Evolutionary conservation across 2,329 filamentous ascomycete species (phyloP), one percentile per base, ranked within the genome.

Genomic region (Teratosphaeria gauchensis): DNA sequence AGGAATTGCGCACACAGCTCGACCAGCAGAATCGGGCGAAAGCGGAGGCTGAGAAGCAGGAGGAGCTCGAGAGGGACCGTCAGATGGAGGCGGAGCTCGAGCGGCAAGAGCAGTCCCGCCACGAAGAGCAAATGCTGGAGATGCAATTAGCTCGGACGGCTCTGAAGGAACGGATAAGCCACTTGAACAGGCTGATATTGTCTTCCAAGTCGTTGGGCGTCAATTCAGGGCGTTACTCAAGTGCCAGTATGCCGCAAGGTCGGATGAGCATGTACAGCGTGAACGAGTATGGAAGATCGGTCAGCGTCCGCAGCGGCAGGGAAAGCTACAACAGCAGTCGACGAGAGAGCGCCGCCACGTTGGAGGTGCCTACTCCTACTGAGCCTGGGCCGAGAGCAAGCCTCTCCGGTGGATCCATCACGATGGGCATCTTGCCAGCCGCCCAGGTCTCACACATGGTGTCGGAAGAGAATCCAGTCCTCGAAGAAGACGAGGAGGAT

Each of bases 81-180:
- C 72, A 67, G 65, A 85, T 80, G 48, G 80, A 86, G 19, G 86
- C 94, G 71, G 84, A 87, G 66, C 63, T 77, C 28, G 90, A 96
- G 74, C 88, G 89, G 7, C 86, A 91, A 65, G 84, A 90, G 65
- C 85, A 91, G 46, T 64, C 61, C 24, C 62, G 70, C 35, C 94
- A 96, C 66, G 92, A 96, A 71, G 94, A 97, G 76, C 94, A 99
- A 73, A 92, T 99, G 82, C 80, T 99, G 57, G 94, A 99, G 74
- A 97, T 99, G 89, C 94, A 99, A 72, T 82, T 99, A 53, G 94
- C 94, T 33, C 85, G 94, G 51, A 99, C 94, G 0, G 94, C 94
- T 0, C 77, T 99, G 57, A 99, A 97, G 73, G 94, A 99, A 77
- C 87, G 94, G 32, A 99, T 99, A 67, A 92, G 96, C 71, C 94